These are phyloP conservation scores for Rutidosis leptorrhynchoides DNA, from an alignment of 129 eudicot genomes.

Conservation along the genomic window DNA sequence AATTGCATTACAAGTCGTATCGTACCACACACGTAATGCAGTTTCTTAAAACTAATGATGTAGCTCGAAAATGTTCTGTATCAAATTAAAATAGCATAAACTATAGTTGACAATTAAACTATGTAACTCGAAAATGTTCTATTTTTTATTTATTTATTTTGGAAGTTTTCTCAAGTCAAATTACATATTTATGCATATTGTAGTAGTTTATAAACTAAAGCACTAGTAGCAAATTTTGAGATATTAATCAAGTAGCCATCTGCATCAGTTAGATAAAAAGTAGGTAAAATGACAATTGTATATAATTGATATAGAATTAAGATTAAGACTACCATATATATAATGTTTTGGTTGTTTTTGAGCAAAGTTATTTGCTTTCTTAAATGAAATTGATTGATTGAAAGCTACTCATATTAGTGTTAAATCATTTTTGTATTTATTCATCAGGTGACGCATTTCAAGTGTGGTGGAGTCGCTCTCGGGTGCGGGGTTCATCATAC, in stretches of 20 bases:
- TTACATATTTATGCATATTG: background rate
- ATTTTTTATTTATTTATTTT: too few relatives aligned
- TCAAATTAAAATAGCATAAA: background rate
- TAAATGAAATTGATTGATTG: background rate
- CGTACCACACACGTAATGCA: background rate
- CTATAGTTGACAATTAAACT: too few relatives aligned
- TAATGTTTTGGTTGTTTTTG: background rate
- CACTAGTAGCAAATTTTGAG: background rate
- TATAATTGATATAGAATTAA: background rate
- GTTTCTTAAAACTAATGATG: background rate
- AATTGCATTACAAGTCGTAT: background rate
- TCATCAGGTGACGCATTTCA: conserved; percentile 49
- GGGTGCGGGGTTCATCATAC: conserved; percentile 49
- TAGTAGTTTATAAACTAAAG: background rate
- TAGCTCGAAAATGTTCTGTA: background rate
- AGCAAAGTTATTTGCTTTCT: background rate
- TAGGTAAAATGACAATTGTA: conserved; percentile 3
- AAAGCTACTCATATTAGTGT: background rate
- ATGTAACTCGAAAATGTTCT: background rate
- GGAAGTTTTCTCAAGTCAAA: background rate
- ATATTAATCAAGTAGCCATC: background rate
- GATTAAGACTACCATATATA: background rate
- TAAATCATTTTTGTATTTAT: background rate
- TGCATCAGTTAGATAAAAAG: background rate
- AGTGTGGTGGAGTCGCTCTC: conserved; percentile 56